These are phyloP conservation scores for Arctium minus DNA, from an alignment of 129 eudicot genomes.

Conservation along the genomic window DNA sequence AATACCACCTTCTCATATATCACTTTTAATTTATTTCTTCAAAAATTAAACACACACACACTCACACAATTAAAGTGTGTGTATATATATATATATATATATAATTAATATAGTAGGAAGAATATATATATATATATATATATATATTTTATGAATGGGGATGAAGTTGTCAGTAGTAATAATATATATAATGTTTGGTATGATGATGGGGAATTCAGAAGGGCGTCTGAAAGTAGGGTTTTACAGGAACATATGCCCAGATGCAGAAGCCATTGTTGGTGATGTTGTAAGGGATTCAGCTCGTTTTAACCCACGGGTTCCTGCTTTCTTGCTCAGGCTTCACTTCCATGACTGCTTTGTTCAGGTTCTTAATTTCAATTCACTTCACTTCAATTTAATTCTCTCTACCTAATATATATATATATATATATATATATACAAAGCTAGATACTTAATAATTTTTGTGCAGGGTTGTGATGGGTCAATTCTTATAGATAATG, in stretches of 20 bases:
- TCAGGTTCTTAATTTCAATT: constrained; percentile 28
- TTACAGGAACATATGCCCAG: constrained; percentile 53
- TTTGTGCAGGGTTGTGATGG: constrained; percentile 80
- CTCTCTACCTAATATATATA: background rate
- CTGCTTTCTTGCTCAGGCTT: constrained; percentile 63
- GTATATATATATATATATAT: background rate
- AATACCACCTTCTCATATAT: background rate
- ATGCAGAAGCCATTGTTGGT: constrained; percentile 62
- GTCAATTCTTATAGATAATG: constrained; percentile 68
- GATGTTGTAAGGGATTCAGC: constrained; percentile 40
- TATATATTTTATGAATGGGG: background rate
- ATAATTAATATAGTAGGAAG: background rate
- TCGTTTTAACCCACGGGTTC: constrained; percentile 22
- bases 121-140: no score
- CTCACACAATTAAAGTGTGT: constrained; percentile 1
- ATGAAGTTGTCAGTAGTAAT: background rate
- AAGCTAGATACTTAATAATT: background rate
- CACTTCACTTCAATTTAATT: background rate
- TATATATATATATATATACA: background rate
- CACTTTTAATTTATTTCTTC: background rate
- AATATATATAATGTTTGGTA: background rate
- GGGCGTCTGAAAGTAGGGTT: constrained; percentile 58
- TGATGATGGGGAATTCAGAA: constrained; percentile 32
- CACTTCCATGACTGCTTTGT: constrained; percentile 91
- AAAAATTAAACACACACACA: background rate